Evolutionary conservation across 352 stramenopile genomes (phyloP), one percentile per base, ranked within the genome.

Genomic region (Pythium aristosporum): DNA sequence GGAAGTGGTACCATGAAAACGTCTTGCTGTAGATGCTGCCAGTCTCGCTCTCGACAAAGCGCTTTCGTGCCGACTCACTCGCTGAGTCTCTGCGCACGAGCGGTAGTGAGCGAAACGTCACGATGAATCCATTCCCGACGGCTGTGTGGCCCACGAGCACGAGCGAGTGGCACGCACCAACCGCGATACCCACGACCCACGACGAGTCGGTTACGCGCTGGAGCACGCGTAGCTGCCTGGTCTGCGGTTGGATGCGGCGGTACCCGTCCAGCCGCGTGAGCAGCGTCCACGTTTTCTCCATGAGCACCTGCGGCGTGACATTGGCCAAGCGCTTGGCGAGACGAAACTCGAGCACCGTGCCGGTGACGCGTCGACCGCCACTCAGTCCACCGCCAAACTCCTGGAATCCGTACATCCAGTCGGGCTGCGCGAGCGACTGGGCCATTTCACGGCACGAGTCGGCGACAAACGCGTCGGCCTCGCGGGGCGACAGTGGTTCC

Each of bases 1-100:
- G 68, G 57, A 91, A 89, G 67, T 85, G 87, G 68, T 88, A 91
- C 82, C 82, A 91, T 63, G 87, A 87, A 61, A 85, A 84, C 43
- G 88, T 76, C 49, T 74, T 76, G 46, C 84, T 73, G 63, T 85
- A 82, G 59, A 79, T 74, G 50, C 73, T 79, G 20, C 67, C 67
- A 3, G 49, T 62, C 59, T 91, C 81, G 15, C 46, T 66, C 28
- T 77, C 65, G 12, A 74, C 70, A 59, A 87, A 89, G 36, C 70
- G 55, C 10, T 63, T 61, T 46, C 85, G 74, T 18, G 65, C 77
- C 8, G 66, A 51, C 20, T 69, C 63, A 32, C 49, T 47, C 16
- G 48, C 49, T 1, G n/a, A 18, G 39, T 30, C 48, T 30, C 37
- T 54, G 7, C 57, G 53, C 10, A 78, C 70, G 49, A 91, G 57